Percentiles rank a stretch among this genome's conserved stretches.
Evolutionary conservation across 1,139 yeast genomes (phyloP).

Genomic region (Pichia sp.): DNA sequence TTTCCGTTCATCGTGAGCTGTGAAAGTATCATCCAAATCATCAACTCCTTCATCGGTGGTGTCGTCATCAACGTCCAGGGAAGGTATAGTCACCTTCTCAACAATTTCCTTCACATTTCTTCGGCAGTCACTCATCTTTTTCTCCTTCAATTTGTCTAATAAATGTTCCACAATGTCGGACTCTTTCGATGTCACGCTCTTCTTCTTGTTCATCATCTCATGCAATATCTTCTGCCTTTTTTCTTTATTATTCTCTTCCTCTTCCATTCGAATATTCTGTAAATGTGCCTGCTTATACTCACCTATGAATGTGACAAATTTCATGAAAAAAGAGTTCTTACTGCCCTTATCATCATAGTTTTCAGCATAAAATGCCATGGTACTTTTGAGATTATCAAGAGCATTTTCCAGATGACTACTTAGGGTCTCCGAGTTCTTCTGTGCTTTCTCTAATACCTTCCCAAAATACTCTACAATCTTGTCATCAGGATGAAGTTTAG

Average conservation of each 20-base stretch:
- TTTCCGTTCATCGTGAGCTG: too few relatives aligned
- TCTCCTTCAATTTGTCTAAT: constrained; percentile 18
- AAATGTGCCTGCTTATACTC: constrained; percentile 72
- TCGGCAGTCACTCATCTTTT: constrained; percentile 15
- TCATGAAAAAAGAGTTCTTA: constrained; percentile 60
- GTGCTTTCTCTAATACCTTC: constrained; percentile 56
- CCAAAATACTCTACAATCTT: constrained; percentile 41
- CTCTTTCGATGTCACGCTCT: constrained; percentile 3
- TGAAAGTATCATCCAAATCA: background rate
- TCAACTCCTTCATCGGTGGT: background rate
- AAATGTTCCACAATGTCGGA: constrained; percentile 21
- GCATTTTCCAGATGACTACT: constrained; percentile 51
- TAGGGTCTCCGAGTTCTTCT: constrained; percentile 49
- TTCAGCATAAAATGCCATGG: constrained; percentile 84
- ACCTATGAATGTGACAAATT: constrained; percentile 63
- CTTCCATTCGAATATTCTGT: constrained; percentile 75
- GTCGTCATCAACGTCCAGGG: background rate
- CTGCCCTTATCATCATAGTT: constrained; percentile 52
- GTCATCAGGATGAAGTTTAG: constrained; percentile 73
- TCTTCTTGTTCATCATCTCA: constrained; percentile 28
- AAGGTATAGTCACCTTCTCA: too few relatives aligned
- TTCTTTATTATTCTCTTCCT: constrained; percentile 48
- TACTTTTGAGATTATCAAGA: constrained; percentile 43
- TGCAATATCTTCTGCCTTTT: constrained; percentile 61
- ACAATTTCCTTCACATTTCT: background rate